These are phyloP conservation scores for Dendrothele bispora DNA, from an alignment of 768 basidiomycete species.

Conservation along the genomic window DNA sequence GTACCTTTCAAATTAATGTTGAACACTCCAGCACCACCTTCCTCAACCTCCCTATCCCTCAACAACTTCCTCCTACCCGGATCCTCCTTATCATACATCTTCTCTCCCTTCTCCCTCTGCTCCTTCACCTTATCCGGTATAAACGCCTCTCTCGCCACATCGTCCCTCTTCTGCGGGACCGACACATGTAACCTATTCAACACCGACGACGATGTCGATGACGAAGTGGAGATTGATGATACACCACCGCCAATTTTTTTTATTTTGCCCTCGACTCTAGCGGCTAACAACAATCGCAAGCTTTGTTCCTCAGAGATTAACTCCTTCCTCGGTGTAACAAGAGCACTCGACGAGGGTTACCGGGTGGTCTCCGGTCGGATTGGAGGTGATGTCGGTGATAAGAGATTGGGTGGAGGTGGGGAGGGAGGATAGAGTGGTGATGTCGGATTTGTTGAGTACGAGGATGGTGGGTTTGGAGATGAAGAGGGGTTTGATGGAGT, in stretches of 20 bases:
- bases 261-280: slow-evolving; percentile 92
- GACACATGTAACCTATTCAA: slow-evolving; percentile 97
- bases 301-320: slow-evolving; percentile 94
- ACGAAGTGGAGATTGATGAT: slow-evolving; percentile 90
- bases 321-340: slow-evolving; percentile 95
- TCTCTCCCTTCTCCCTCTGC: too few relatives aligned
- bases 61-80: slow-evolving; percentile 71
- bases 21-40: slow-evolving; percentile 89
- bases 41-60: slow-evolving; percentile 80
- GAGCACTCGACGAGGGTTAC: slow-evolving; percentile 84
- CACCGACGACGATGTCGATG: too few relatives aligned
- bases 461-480: slow-evolving; percentile 89
- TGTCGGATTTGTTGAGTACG: slow-evolving; percentile 98
- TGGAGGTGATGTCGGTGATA: slow-evolving; percentile 84
- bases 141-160: slow-evolving; percentile 82
- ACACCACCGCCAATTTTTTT: too few relatives aligned
- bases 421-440: slow-evolving; percentile 85
- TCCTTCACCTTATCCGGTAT: slow-evolving; percentile 84
- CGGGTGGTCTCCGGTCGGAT: too few relatives aligned
- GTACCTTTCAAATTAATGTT: slow-evolving; percentile 88
- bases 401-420: slow-evolving; percentile 70
- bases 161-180: slow-evolving; percentile 86
- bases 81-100: slow-evolving; percentile 87
- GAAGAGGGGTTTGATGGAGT: slow-evolving; percentile 98
- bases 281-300: slow-evolving; percentile 94